Conservation (phyloP, 768 basidiomycete genomes). For the Russula olivacea region DNA sequence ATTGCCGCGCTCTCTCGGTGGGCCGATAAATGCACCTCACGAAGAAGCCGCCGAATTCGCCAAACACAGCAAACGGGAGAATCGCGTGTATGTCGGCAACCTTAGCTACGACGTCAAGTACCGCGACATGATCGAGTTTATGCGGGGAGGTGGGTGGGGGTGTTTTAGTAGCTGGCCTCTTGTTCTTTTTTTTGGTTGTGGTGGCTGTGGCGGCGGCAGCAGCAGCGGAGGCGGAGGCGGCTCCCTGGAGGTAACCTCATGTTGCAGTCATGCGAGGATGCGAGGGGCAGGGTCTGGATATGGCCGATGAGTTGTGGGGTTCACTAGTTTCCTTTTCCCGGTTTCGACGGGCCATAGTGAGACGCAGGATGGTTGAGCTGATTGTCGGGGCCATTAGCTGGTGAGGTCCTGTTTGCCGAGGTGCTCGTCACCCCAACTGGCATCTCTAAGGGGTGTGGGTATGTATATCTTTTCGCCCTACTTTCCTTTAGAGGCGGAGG, state of each 20-base stretch:
- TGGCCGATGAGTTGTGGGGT: conserved; percentile 12
- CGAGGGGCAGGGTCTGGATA: conserved; percentile 2
- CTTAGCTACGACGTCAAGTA: conserved; percentile 98
- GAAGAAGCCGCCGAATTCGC: conserved; percentile 95
- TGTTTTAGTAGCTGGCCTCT: conserved; percentile 54
- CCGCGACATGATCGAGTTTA: conserved; percentile 98
- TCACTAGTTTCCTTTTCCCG: conserved; percentile 28
- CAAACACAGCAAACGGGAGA: conserved; percentile 95
- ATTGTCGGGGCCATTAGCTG: conserved; percentile 90
- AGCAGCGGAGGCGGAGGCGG: not conserved
- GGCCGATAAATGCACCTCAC: conserved; percentile 84
- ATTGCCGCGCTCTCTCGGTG: conserved; percentile 76
- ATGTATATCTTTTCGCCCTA: conserved; percentile 33
- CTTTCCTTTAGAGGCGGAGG: not conserved
- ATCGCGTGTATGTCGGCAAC: conserved; percentile 98
- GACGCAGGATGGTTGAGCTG: conserved; percentile 75
- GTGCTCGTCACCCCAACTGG: conserved; percentile 95
- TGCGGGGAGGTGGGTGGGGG: conserved; percentile 99
- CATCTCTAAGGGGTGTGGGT: conserved; percentile 99
- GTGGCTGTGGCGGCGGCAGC: not conserved
- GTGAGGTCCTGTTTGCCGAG: conserved; percentile 99
- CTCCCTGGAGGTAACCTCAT: conserved; percentile 13
- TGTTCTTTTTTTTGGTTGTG: conserved; percentile 28
- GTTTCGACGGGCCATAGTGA: conserved; percentile 43
- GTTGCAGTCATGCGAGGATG: not conserved